Conservation (phyloP, 1,284 basidiomycete genomes). For the Trichosporon sp. region DNA sequence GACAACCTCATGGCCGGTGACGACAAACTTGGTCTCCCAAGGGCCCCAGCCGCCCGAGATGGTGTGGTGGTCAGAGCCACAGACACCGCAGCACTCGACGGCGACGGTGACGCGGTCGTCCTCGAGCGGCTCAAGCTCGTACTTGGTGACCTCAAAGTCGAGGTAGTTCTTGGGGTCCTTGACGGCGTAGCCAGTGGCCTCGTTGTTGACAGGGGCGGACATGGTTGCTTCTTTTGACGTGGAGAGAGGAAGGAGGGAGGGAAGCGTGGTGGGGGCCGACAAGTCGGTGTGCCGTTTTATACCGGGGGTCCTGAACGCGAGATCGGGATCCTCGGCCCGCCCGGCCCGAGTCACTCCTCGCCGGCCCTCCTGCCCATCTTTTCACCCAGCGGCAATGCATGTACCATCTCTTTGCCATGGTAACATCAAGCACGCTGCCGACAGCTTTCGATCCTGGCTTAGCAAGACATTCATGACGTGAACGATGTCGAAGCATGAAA, state of each 20-base stretch:
- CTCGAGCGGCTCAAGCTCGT: conserved; percentile 69
- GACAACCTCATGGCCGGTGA: conserved; percentile 60
- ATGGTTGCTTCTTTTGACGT: not conserved
- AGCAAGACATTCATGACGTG: not conserved
- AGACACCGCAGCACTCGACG: conserved; percentile 64
- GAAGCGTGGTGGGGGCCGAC: not conserved
- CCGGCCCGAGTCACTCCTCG: not conserved
- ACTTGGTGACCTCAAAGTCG: conserved; percentile 63
- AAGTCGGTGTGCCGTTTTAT: conserved; percentile 5
- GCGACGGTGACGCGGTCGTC: conserved; percentile 69
- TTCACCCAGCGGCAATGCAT: not conserved
- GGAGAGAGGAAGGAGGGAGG: not conserved
- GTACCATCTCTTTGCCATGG: not conserved
- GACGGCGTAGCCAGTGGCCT: conserved; percentile 50
- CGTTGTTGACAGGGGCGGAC: conserved; percentile 28
- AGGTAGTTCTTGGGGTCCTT: conserved; percentile 51
- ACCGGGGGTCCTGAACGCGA: conserved; percentile 4
- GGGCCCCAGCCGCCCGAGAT: conserved; percentile 57
- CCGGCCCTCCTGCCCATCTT: not conserved
- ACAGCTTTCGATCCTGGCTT: not conserved
- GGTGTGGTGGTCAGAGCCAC: conserved; percentile 55
- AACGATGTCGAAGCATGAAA: too few relatives aligned
- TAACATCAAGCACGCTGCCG: not conserved
- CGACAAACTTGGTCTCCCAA: conserved; percentile 51
- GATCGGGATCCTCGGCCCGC: conserved; percentile 15